Evolutionary conservation across 306 rosid genomes (phyloP), one percentile per base, ranked within the genome.

Genomic region (Prunus mume): DNA sequence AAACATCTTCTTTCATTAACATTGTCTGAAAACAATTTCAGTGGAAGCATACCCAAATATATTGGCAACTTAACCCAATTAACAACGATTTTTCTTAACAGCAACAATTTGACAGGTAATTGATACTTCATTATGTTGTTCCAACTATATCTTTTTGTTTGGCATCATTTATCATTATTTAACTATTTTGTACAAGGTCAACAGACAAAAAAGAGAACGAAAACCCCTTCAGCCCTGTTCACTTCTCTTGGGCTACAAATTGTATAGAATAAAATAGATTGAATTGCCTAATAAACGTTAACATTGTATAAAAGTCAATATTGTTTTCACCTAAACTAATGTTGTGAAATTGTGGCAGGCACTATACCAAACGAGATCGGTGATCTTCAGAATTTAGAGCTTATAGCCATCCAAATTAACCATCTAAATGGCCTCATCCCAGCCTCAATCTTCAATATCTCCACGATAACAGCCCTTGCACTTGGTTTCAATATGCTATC

Each of bases 351-450:
- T 65, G 61, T 38, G 61, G 51, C 80, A 80, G 80, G 84, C 63
- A 60, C 58, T 15, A 76, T 81, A n/a, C 78, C 80, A 49, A 1
- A 45, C 14, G 84, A 81, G 60, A 62, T 75, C 4, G 52, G 80
- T 52, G 2, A 69, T 63, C 77, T 75, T 24, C 27, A 11, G 41
- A 54, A 75, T 6, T 32, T 75, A 3, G 52, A 62, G 62, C 0
- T 3, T 4, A 46, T 81, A 17, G 3, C 12, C 2, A 34, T 75
- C 18, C 28, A 17, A 4, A 1, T 0, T 1, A 78, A 78, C 22
- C 1, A 34, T 7, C 58, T 63, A 20, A 17, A 47, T 63, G 82
- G 82, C 30, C 46, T 8, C 54, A 78, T 78, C 28, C 82, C 77
- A 41, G 50, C 27, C 25, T 2, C 62, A 46, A 32, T 78, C 72